Base-by-base conservation (phyloP, 305 asterid species). In the Plantago coronopus region DNA sequence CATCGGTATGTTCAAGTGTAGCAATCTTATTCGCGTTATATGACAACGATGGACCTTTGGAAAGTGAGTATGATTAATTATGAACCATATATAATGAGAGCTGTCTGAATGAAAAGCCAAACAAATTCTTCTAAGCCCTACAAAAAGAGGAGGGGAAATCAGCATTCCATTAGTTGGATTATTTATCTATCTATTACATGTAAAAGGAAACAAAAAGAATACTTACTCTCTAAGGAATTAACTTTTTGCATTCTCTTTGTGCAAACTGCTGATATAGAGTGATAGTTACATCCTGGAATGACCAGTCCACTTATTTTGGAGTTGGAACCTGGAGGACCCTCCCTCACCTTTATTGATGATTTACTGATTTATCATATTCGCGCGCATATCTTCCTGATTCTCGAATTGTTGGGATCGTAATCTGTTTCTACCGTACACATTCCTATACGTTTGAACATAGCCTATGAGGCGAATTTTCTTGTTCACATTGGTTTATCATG, bases 141-240 rank as follows among this genome's bases (percentile, higher is more conserved):
- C 6, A 17, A 27, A 49, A 18, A 49, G 17, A 16, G 10, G 25
- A 49, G 17, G 1, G 31, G 40, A 7, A 34, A 34, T 34, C 55
- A 21, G n/a, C 7, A 20, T 49, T 49, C 53, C 13, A 3, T 49
- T 49, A 50, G 17, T 4, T 31, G 7, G 37, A 22, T 50, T 27
- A 22, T 50, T 18, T 22, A 51, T 23, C 57, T 51, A 9, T 8
- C 17, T 51, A 13, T 51, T 51, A 5, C 57, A 23, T 23, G 14
- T 51, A 51, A 51, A 51, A 51, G 57, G 12, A 15, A 23, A 22
- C 38, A 14, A 51, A 23, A 49, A 51, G 29, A 51, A 21, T 51
- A 22, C 57, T 51, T 51, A 13, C 57, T 51, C 57, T 23, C 16
- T 51, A 51, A 51, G 57, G 38, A 51, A 51, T 6, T 5, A 51